Conservation (phyloP, 2,329 filamentous ascomycete genomes). For the Harringtonia aguacate region DNA sequence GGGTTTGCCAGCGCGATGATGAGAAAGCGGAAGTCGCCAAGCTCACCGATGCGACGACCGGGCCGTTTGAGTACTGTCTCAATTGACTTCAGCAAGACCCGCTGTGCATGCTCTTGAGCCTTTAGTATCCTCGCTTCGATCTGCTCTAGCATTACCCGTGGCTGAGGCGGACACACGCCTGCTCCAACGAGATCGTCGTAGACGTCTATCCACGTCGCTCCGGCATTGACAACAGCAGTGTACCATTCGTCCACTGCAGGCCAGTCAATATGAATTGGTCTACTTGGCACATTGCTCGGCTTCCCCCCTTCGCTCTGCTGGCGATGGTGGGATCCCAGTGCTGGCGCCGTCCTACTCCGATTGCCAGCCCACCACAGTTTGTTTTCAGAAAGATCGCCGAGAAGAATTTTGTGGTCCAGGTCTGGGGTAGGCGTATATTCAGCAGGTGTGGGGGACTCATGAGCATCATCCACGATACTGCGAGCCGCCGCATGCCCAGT, state of each 20-base stretch:
- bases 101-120: slow-evolving; percentile 59
- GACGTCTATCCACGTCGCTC: slow-evolving; percentile 51
- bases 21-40: slow-evolving; percentile 65
- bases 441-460: no score
- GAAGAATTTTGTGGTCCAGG: slow-evolving; percentile 62
- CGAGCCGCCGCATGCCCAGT: no score
- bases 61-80: slow-evolving; percentile 75
- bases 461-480: slow-evolving; percentile 16
- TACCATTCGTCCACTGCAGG: slow-evolving; percentile 64
- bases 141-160: slow-evolving; percentile 23
- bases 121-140: slow-evolving; percentile 36
- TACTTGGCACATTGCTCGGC: slow-evolving; percentile 17
- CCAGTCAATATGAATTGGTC: slow-evolving; percentile 62
- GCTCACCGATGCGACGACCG: slow-evolving; percentile 53
- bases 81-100: slow-evolving; percentile 63
- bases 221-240: slow-evolving; percentile 54
- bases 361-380: slow-evolving; percentile 71
- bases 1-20: slow-evolving; percentile 73
- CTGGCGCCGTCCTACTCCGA: slow-evolving; percentile 24
- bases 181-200: slow-evolving; percentile 41
- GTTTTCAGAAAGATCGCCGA: slow-evolving; percentile 72
- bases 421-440: slow-evolving; percentile 33
- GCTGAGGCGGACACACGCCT: slow-evolving; percentile 20
- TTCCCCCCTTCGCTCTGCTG: slow-evolving; percentile 21
- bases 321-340: neutral